Evolutionary conservation across 2,329 filamentous ascomycete genomes (phyloP), one percentile per base, ranked within the genome.

Genomic region (Penicillium sp.): DNA sequence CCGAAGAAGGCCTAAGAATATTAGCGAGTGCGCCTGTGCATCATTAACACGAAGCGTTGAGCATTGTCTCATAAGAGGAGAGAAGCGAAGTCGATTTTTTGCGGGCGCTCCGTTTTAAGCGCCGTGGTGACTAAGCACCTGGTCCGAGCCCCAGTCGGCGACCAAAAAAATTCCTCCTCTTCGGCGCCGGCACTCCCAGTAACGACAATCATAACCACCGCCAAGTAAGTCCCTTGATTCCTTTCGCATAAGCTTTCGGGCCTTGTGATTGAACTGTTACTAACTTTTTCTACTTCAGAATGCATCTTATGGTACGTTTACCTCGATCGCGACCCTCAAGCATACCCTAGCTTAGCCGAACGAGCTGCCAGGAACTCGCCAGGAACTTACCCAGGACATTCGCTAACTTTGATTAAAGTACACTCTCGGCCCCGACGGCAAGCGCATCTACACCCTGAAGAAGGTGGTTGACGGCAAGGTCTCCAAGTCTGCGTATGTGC

Each of bases 381-480:
- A 20, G 35, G 35, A 36, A 38, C 2, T 48, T 54, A 30, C 33
- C 43, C 16, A 48, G 53, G 49, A 36, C n/a, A 14, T 43, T 48
- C 24, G 16, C 54, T 58, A 44, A 58, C 53, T 43, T 18, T 46
- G 9, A 24, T 46, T 18, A 40, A 51, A 72, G 94, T 96, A 92
- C 85, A 94, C 89, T 58, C 79, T 92, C 76, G 88, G 91, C 74
- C 74, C 81, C 64, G 78, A 82, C 56, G 92, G 92, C 81, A 92
- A 90, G 80, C 90, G 92, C 73, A 78, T 88, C 67, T 99, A 97
- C 82, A 97, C 94, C 43, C 85, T 97, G 61, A 92, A 96, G 79
- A 96, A 97, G 80, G 45, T 60, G 27, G 46, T 79, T 55, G 81
- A 85, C 64, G 88, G 88, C 69, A 84, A 91, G 70, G 90, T 96